These are phyloP conservation scores for Meyerozyma guilliermondii DNA, from an alignment of 1,139 yeast species.

Conservation along the genomic window DNA sequence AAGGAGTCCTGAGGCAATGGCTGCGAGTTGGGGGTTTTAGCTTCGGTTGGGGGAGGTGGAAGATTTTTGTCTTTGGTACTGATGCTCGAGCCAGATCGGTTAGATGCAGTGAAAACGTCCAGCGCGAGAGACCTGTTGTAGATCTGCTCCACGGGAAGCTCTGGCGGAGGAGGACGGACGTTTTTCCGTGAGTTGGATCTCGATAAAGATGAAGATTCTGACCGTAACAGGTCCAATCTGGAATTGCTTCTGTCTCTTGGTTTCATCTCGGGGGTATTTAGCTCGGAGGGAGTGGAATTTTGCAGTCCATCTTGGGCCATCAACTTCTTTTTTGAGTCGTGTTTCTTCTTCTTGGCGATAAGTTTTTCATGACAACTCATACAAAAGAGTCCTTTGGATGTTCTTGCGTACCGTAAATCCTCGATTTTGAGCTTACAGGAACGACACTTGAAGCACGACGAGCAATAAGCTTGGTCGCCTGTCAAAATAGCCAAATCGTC, in stretches of 20 bases:
- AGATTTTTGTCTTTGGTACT: constrained; percentile 26
- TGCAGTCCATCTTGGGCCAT: constrained; percentile 11
- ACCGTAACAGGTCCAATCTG: not conserved
- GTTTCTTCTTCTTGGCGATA: constrained; percentile 59
- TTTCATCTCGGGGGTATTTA: not conserved
- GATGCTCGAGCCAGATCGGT: constrained; percentile 11
- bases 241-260: not conserved
- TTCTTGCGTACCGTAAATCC: constrained; percentile 87
- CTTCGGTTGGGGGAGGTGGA: constrained; percentile 24
- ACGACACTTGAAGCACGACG: constrained; percentile 85
- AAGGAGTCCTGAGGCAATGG: constrained; percentile 11
- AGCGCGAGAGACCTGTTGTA: not conserved
- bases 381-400: constrained; percentile 91
- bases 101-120: constrained; percentile 8
- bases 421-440: constrained; percentile 85
- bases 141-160: not conserved
- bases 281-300: not conserved
- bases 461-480: constrained; percentile 93
- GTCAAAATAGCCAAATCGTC: constrained; percentile 95
- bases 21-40: constrained; percentile 6
- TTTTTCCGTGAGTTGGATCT: not conserved
- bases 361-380: constrained; percentile 88
- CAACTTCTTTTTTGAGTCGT: constrained; percentile 42
- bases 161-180: not conserved
- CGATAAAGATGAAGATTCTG: not conserved